Conservation (phyloP, 805 yeast genomes). For the Citeromyces nyonsensis region DNA sequence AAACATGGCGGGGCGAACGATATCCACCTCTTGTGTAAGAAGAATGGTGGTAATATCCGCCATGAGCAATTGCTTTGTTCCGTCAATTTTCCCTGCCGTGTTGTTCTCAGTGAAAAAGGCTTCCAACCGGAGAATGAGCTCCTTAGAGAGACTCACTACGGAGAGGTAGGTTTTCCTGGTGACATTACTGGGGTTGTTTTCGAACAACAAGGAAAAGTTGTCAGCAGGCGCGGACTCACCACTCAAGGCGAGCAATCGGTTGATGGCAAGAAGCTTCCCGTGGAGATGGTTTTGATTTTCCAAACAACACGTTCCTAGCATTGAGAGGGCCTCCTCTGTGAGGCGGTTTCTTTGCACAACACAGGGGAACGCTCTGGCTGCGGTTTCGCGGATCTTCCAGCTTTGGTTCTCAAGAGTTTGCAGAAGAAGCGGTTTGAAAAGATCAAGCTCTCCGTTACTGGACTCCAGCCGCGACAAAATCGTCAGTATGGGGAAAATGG, state of each 20-base stretch:
- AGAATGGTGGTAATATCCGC: conserved; percentile 16
- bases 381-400: conserved; percentile 85
- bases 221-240: not conserved
- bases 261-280: conserved; percentile 1
- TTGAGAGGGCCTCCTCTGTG: conserved; percentile 10
- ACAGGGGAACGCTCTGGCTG: conserved; percentile 54
- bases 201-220: not conserved
- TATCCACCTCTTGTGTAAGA: conserved; percentile 7
- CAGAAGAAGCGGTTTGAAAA: conserved; percentile 32
- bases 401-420: conserved; percentile 30
- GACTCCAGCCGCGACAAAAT: conserved; percentile 56
- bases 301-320: not conserved
- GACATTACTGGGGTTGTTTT: not conserved
- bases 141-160: not conserved
- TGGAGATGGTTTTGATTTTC: not conserved
- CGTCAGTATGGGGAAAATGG: conserved; percentile 62
- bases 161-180: not conserved
- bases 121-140: not conserved
- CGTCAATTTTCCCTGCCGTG: conserved; percentile 2
- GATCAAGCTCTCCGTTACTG: conserved; percentile 33
- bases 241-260: not conserved
- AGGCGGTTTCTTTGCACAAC: conserved; percentile 20
- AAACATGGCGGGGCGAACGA: conserved; percentile 9
- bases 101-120: conserved; percentile 3
- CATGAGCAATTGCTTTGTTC: conserved; percentile 23